phyloP scores from a whole-genome alignment of 2,329 filamentous ascomycete species.

The Atkinsonella hypoxylon region DNA sequence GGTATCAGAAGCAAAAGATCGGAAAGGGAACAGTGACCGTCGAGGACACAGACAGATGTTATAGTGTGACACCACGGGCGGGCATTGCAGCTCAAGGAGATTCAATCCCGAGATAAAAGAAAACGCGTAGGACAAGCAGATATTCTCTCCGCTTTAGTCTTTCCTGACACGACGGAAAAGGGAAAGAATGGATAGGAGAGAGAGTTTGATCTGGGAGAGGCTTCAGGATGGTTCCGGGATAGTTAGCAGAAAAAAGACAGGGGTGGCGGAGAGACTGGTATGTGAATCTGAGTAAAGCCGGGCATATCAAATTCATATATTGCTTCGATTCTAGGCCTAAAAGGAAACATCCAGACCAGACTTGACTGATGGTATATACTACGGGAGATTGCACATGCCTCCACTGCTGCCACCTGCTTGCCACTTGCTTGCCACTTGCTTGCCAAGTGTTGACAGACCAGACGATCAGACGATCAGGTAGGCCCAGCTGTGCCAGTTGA shows the following conservation, averaged over 20 bases:
- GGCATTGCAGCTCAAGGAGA: too few species aligned
- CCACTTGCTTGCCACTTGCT: slow-evolving; percentile 1
- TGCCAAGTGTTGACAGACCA: background rate
- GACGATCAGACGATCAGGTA: background rate
- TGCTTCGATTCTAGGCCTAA: background rate
- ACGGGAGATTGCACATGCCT: background rate
- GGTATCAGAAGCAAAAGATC: background rate
- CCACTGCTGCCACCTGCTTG: background rate
- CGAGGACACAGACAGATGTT: background rate
- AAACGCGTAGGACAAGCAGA: background rate
- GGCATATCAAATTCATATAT: background rate
- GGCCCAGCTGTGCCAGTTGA: background rate
- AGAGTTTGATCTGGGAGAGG: background rate
- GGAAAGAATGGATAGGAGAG: background rate
- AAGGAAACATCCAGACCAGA: background rate
- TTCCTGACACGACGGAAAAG: background rate
- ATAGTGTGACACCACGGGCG: too few species aligned
- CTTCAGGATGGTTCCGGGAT: background rate
- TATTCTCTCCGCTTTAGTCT: background rate
- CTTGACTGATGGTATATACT: background rate
- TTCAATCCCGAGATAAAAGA: background rate
- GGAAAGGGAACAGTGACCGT: background rate
- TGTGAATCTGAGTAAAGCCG: background rate
- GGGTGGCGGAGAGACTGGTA: background rate
- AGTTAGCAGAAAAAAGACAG: background rate